These are phyloP conservation scores for Clathrospora elynae DNA, from an alignment of 2,329 filamentous ascomycete species.

Conservation along the genomic window DNA sequence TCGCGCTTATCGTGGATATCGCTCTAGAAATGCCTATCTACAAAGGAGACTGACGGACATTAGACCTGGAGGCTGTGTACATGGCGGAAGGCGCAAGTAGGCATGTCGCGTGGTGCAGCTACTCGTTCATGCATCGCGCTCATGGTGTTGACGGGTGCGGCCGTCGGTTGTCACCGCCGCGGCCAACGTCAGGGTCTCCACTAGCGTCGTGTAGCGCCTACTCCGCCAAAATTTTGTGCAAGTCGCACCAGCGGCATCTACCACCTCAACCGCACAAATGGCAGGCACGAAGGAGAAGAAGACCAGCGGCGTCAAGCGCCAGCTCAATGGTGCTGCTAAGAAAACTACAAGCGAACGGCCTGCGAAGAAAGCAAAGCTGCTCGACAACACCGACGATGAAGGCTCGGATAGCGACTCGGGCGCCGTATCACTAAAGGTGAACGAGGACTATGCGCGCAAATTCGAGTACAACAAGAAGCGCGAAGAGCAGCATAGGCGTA, in stretches of 20 bases:
- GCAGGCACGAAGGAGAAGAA: constrained; percentile 32
- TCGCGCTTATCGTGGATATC: constrained; percentile 3
- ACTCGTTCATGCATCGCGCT: constrained; percentile 14
- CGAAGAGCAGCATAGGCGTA: constrained; percentile 77
- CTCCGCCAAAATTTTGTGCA: constrained; percentile 33
- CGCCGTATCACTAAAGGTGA: constrained; percentile 69
- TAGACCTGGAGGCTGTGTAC: constrained; percentile 29
- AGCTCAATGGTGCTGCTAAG: constrained; percentile 18
- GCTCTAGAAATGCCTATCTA: constrained; percentile 12
- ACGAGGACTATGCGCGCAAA: constrained; percentile 83
- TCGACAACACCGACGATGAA: constrained; percentile 45
- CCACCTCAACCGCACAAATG: constrained; percentile 23
- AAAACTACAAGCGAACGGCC: constrained; percentile 34
- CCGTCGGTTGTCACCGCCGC: constrained; percentile 24
- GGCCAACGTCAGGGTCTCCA: constrained; percentile 29
- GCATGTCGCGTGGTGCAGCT: constrained; percentile 15
- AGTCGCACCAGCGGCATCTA: constrained; percentile 4
- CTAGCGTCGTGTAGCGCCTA: constrained; percentile 30
- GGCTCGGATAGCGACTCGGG: constrained; percentile 35
- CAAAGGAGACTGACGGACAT: constrained; percentile 5
- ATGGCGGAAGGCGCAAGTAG: constrained; percentile 17
- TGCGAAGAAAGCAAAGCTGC: constrained; percentile 44
- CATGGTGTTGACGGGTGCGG: constrained; percentile 16
- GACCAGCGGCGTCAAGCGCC: constrained; percentile 32
- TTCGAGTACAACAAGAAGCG: constrained; percentile 98